These are phyloP conservation scores for Aquanectria penicillioides DNA, from an alignment of 2,329 filamentous ascomycete species.

Conservation along the genomic window DNA sequence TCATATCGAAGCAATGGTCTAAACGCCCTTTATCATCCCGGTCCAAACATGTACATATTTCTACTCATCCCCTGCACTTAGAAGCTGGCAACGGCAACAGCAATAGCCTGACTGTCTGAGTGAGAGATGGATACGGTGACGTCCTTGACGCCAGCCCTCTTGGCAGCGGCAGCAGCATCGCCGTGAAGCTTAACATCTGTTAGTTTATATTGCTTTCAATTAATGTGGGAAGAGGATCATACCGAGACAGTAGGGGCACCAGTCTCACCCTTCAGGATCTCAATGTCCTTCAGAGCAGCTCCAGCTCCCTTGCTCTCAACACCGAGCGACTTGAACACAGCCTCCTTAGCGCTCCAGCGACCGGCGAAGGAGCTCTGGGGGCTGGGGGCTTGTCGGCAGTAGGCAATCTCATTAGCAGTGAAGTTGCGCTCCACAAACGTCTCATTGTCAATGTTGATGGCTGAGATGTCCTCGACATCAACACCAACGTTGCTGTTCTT, in stretches of 20 bases:
- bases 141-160: conserved; percentile 85
- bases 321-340: conserved; percentile 96
- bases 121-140: conserved; percentile 96
- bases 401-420: conserved; percentile 82
- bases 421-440: conserved; percentile 97
- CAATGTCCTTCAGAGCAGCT: conserved; percentile 92
- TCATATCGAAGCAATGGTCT: conserved; percentile 40
- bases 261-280: conserved; percentile 82
- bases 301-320: conserved; percentile 89
- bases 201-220: conserved; percentile 43
- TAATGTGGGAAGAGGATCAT: conserved; percentile 57
- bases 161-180: conserved; percentile 83
- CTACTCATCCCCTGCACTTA: conserved; percentile 51
- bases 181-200: conserved; percentile 77
- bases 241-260: conserved; percentile 88
- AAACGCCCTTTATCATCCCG: conserved; percentile 37
- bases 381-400: conserved; percentile 82
- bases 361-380: conserved; percentile 93
- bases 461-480: conserved; percentile 88
- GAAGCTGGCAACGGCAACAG: conserved; percentile 87
- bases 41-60: conserved; percentile 32
- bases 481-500: conserved; percentile 85
- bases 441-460: conserved; percentile 92
- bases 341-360: conserved; percentile 97
- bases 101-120: conserved; percentile 92